phyloP scores from a whole-genome alignment of 176 grass and related monocot genomes.

The Melocanna baccifera region DNA sequence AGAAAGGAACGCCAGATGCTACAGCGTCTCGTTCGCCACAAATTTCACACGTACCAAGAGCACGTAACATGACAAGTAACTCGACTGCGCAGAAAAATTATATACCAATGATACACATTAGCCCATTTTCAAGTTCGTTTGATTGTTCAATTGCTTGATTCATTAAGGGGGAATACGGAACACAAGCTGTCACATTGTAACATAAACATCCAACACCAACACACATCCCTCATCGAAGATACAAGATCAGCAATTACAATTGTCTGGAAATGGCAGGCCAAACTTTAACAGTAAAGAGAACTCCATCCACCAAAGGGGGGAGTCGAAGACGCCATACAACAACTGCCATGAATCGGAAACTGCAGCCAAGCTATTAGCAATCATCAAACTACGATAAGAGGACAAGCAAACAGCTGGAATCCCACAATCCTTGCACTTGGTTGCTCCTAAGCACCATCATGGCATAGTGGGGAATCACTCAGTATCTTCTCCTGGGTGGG shows the following conservation, averaged over 20 bases:
- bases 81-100: not conserved
- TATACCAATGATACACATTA: not conserved
- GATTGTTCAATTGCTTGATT: not conserved
- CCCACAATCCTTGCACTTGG: constrained; percentile 6
- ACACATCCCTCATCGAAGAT: not conserved
- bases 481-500: constrained; percentile 63
- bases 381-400: not conserved
- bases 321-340: constrained; percentile 10
- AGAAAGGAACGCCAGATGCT: not conserved
- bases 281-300: not conserved
- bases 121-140: not conserved
- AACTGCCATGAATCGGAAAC: not conserved
- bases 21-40: not conserved
- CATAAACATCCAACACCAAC: not conserved
- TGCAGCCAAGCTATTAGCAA: not conserved
- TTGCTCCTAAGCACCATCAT: not conserved
- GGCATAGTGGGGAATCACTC: constrained; percentile 27
- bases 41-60: not conserved
- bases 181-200: not conserved
- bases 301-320: not conserved
- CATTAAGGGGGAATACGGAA: not conserved
- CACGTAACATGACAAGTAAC: not conserved
- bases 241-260: constrained; percentile 10
- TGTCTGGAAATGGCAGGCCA: constrained; percentile 19
- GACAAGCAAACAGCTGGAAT: constrained; percentile 22